Percentiles rank a stretch among this genome's conserved stretches.
These are phyloP conservation scores for Kwoniella europaea DNA, from an alignment of 768 basidiomycete species.

Conservation along the genomic window DNA sequence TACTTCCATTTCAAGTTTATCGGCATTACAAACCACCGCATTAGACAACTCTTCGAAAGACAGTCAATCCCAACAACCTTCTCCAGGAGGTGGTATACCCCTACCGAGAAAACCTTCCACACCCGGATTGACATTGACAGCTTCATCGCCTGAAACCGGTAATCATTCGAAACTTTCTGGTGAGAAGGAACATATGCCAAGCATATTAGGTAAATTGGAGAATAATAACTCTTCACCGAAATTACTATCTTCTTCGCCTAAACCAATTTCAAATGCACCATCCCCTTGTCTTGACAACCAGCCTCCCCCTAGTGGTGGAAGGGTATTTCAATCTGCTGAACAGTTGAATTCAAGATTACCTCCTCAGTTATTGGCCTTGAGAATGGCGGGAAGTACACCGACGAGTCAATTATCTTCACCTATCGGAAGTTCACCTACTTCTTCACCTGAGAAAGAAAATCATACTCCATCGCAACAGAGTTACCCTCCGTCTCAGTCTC, in stretches of 20 bases:
- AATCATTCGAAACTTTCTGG: constrained; percentile 15
- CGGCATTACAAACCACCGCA: neutral
- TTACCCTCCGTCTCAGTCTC: neutral
- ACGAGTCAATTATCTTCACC: constrained; percentile 41
- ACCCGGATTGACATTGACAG: constrained; percentile 35
- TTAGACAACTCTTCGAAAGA: neutral
- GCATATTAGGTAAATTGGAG: constrained; percentile 10
- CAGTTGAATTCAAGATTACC: constrained; percentile 63
- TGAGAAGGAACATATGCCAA: constrained; percentile 16
- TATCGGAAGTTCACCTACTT: constrained; percentile 30
- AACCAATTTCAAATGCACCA: constrained; percentile 40
- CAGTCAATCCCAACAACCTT: constrained; percentile 1
- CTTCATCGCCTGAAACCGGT: constrained; percentile 32
- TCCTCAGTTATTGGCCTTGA: constrained; percentile 64
- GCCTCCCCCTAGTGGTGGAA: neutral
- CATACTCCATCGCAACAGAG: constrained; percentile 11
- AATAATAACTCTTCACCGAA: constrained; percentile 4
- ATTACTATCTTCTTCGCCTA: constrained; percentile 35
- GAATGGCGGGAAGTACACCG: constrained; percentile 39
- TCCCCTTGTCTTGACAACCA: constrained; percentile 19
- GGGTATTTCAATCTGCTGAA: constrained; percentile 45
- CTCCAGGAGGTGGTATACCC: constrained; percentile 30
- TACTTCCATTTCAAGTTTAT: constrained; percentile 8
- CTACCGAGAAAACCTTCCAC: constrained; percentile 27
- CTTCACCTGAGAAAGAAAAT: constrained; percentile 44